Evolutionary conservation across 2,329 filamentous ascomycete genomes (phyloP).

Genomic region (Colletotrichum aenigma): DNA sequence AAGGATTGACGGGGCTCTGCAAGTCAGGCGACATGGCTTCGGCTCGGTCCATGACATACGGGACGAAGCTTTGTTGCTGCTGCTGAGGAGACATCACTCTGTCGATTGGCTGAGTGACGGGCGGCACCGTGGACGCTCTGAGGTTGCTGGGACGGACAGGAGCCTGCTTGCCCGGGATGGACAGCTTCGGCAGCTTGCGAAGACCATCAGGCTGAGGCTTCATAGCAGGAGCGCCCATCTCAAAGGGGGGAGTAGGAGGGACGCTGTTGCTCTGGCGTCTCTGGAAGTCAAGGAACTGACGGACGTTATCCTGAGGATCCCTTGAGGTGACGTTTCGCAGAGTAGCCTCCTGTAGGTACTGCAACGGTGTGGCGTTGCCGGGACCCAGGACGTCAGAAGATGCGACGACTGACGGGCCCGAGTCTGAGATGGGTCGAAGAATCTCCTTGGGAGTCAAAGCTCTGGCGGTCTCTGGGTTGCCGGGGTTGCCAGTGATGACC

Average conservation of each 20-base stretch:
- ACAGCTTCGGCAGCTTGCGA: conserved; percentile 64
- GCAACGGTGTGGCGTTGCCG: conserved; percentile 63
- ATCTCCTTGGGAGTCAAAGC: conserved; percentile 60
- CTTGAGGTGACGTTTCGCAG: conserved; percentile 72
- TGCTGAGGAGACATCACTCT: conserved; percentile 19
- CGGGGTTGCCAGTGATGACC: conserved; percentile 78
- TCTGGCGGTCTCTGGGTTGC: conserved; percentile 71
- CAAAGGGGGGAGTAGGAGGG: conserved; percentile 73
- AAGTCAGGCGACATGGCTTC: conserved; percentile 60
- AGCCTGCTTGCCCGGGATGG: conserved; percentile 54
- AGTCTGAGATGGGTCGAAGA: conserved; percentile 74
- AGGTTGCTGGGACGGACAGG: conserved; percentile 29
- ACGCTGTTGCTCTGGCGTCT: conserved; percentile 63
- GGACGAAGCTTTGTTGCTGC: conserved; percentile 40
- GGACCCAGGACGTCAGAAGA: conserved; percentile 90
- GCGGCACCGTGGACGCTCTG: conserved; percentile 31
- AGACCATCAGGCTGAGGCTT: conserved; percentile 58
- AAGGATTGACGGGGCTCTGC: conserved; percentile 64
- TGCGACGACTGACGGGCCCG: conserved; percentile 81
- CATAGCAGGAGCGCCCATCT: conserved; percentile 55
- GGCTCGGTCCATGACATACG: conserved; percentile 56
- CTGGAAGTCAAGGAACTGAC: conserved; percentile 89
- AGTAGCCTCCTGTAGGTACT: conserved; percentile 74
- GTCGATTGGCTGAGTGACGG: conserved; percentile 28
- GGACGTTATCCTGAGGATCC: conserved; percentile 91